Base-by-base conservation (phyloP, 495 filamentous ascomycete species). In the Polyplosphaeria fusca region DNA sequence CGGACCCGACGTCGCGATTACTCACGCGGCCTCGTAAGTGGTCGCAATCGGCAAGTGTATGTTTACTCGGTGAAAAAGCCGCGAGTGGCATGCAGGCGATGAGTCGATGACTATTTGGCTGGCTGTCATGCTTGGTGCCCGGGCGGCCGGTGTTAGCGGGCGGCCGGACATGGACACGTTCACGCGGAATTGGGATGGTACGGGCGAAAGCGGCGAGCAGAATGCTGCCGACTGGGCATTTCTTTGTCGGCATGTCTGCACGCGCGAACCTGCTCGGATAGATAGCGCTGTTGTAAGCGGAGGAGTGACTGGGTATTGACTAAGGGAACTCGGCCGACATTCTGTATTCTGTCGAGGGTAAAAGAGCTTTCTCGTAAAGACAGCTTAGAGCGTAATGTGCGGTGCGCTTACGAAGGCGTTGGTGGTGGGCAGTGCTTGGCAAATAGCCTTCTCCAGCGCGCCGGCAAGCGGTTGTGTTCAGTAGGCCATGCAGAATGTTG, bases 401-500 rank as follows among this genome's bases (percentile, higher is more conserved):
- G 30, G 30, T 35, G 30, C 7, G 7, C 7, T 35, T 35, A 7
- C 7, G 30, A 7, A 35, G 30, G 30, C 30, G 7, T 35, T 35
- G 30, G 30, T 14, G 30, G 7, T 7, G 30, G 14, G 7, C 7
- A 7, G 7, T 35, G 7, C 30, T 14, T 7, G 7, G 7, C 30
- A 35, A 7, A 35, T 7, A 7, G 30, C 30, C 14, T 35, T 35
- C 30, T 7, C 7, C 7, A 35, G 30, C 30, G 30, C 14, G 30
- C 30, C 30, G 14, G 30, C 30, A 35, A 35, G 7, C 7, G 7
- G 30, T 7, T 35, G 30, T 35, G 39, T 45, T 53, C 52, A 38
- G 49, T 14, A 46, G 2, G 26, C 23, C 35, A 5, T 58, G 54
- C 35, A 58, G 38, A 43, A 48, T 50, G 32, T 50, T 49, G 54